A percentile compares a stretch with the other conserved stretches of the same genome.
Conservation (phyloP, 2,329 filamentous ascomycete genomes). For the Aspergillus arachidicola region DNA sequence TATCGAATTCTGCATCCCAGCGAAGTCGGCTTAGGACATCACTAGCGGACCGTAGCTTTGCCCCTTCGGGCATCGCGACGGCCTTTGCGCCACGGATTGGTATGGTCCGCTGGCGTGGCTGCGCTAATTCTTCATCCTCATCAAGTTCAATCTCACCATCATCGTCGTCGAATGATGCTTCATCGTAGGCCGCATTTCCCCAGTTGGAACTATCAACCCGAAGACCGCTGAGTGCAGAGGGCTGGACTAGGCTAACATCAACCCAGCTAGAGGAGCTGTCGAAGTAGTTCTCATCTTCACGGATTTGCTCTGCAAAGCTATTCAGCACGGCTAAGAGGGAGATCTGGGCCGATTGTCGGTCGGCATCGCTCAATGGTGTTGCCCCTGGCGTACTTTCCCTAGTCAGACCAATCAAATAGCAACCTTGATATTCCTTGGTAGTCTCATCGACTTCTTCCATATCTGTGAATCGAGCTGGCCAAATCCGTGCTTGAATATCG, state of each 20-base stretch:
- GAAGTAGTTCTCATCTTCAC: slow-evolving; percentile 12
- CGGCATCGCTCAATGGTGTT: not conserved
- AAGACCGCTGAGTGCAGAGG: not conserved
- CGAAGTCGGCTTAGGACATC: slow-evolving; percentile 8
- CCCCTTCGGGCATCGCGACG: not conserved
- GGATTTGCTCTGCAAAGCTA: slow-evolving; percentile 7
- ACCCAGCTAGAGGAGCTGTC: slow-evolving; percentile 11
- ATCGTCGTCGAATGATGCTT: not conserved
- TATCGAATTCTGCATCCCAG: slow-evolving; percentile 8
- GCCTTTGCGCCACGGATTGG: not conserved
- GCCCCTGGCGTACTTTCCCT: not conserved
- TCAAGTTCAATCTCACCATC: slow-evolving; percentile 10
- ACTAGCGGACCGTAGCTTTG: slow-evolving; percentile 4
- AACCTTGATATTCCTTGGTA: slow-evolving; percentile 6
- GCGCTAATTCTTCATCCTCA: not conserved
- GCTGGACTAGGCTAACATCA: slow-evolving; percentile 2
- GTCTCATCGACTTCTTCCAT: not conserved
- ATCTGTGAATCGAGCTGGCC: slow-evolving; percentile 11
- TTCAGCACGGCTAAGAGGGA: slow-evolving; percentile 4
- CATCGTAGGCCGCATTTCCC: not conserved
- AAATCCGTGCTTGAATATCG: slow-evolving; percentile 12
- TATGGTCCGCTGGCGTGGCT: not conserved
- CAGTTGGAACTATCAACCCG: slow-evolving; percentile 1
- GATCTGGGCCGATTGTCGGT: slow-evolving; percentile 8
- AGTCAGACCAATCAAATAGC: slow-evolving; percentile 9